A percentile compares a stretch with the other conserved stretches of the same genome.
These are phyloP conservation scores for Parmales sp. DNA, from an alignment of 108 stramenopile genomes.

Conservation along the genomic window DNA sequence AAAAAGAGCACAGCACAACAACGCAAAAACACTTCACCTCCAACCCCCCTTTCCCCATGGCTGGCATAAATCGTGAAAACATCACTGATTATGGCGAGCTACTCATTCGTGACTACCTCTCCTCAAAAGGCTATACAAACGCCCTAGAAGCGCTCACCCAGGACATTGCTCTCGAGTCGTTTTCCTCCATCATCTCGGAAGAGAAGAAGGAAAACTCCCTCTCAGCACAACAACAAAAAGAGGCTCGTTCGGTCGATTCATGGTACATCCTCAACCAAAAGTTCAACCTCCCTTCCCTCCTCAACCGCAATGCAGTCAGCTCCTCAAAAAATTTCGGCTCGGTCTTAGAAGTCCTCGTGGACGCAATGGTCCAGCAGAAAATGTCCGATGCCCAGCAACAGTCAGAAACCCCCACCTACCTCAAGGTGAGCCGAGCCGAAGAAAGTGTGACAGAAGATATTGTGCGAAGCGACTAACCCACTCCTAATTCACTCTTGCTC, in stretches of 20 bases:
- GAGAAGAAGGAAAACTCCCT: neutral
- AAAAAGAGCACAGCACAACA: too few relatives aligned
- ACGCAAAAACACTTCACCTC: too few relatives aligned
- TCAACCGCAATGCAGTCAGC: neutral
- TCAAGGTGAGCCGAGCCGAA: neutral
- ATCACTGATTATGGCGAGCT: neutral
- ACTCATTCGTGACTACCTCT: neutral
- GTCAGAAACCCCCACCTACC: neutral
- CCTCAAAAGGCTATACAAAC: neutral
- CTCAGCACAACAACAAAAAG: neutral
- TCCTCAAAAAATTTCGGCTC: neutral
- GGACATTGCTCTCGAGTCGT: neutral
- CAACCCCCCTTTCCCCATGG: too few relatives aligned
- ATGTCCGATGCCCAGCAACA: neutral
- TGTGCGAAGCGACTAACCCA: neutral
- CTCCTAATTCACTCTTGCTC: neutral
- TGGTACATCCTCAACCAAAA: constrained; percentile 6
- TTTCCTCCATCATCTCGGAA: too few relatives aligned
- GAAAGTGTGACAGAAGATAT: neutral
- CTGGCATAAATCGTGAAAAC: neutral
- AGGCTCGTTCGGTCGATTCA: neutral
- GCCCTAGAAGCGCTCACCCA: constrained; percentile 2
- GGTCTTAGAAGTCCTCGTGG: neutral
- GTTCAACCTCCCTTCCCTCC: neutral
- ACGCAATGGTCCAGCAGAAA: neutral